Conservation (phyloP, 192 early-diverging fungal species). For the Rhizoclosmatium globosum region DNA sequence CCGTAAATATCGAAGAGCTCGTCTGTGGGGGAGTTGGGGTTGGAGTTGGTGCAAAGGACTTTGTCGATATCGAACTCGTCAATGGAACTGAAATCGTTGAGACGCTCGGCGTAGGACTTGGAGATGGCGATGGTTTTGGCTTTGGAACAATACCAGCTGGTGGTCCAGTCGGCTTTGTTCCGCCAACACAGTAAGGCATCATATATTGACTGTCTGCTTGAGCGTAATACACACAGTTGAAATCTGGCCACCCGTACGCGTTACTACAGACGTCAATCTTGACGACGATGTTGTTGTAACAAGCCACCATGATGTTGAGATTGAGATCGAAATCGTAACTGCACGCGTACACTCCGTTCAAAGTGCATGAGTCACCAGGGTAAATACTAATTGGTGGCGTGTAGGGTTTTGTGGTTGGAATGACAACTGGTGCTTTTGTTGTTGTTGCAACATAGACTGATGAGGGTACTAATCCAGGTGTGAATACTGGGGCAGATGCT, state of each 20-base stretch:
- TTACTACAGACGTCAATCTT: neutral
- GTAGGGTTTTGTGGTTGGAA: neutral
- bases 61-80: too few species aligned
- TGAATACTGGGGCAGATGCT: neutral
- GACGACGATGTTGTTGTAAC: neutral
- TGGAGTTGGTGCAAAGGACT: too few species aligned
- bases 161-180: neutral
- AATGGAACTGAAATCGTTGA: too few species aligned
- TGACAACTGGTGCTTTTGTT: neutral
- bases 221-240: neutral
- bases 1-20: too few species aligned
- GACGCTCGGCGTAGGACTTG: neutral
- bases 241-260: neutral
- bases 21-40: too few species aligned
- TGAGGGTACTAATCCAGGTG: neutral
- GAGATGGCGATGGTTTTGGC: neutral
- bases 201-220: neutral
- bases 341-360: neutral
- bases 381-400: neutral
- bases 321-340: neutral
- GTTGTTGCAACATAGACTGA: too few species aligned
- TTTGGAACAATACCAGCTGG: neutral
- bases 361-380: slow-evolving; percentile 4
- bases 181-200: slow-evolving; percentile 18
- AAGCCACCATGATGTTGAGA: slow-evolving; percentile 18